Base-by-base conservation (phyloP, 129 eudicot genomes). In the Flaveria trinervia region DNA sequence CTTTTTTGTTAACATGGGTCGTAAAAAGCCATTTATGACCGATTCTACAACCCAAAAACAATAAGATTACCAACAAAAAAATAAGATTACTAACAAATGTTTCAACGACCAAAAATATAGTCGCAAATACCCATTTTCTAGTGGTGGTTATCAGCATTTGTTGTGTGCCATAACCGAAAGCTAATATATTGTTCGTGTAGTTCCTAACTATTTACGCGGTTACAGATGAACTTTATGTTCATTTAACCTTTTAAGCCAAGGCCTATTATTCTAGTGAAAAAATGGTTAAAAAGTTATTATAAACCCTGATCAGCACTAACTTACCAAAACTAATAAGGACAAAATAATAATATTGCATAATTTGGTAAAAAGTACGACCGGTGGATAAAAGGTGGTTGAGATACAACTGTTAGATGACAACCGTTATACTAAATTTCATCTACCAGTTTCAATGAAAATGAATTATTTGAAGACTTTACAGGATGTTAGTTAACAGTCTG, bases 351-450 rank as follows among this genome's bases (percentile, higher is more conserved):
- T 15, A 28, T 64, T 13, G 5, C 33, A 14, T 14, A 14, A 20
- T 20, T 26, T 49, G 61, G 44, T 23, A 15, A 49, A 70, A 49
- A 70, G 61, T 70, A 49, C 22, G 45, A 9, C 45, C 1, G 30
- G 26, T 61, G 25, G 67, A 20, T 59, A 46, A 45, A 74, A 44
- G 79, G 79, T 60, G 71, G 62, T 60, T 64, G 48, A 46, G 79
- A 60, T 45, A 43, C 20, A 45, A 43, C 66, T 14, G 68, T 64
- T 64, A 64, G 12, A 30, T 6, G 12, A 62, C 45, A 12, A 64
- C 68, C 22, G 36, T 61, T 61, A 61, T 11, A 61, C 18, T 3
- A 26, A 59, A 26, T 13, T 56, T 59, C 15, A 70, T 78, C 49
- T 78, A 56, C 9, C 70, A 44, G 60, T 78, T 78, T 56, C 28